These are phyloP conservation scores for Magnaporthiopsis rhizophila DNA, from an alignment of 2,329 filamentous ascomycete genomes.

Conservation along the genomic window DNA sequence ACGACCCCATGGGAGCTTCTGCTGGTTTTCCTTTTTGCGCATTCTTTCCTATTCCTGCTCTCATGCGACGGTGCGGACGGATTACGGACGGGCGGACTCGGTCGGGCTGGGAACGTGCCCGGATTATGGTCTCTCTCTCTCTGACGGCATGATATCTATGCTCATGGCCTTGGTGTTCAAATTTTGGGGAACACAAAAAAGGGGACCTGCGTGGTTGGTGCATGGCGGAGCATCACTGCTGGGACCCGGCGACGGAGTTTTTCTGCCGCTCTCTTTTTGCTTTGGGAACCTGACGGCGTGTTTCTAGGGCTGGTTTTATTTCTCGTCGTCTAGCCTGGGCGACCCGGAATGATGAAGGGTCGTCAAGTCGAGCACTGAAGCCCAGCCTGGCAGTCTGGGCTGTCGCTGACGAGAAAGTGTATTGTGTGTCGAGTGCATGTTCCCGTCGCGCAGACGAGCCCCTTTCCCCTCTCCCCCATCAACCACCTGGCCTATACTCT, in stretches of 20 bases:
- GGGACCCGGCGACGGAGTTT: background rate
- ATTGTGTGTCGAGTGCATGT: background rate
- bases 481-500: background rate
- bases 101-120: background rate
- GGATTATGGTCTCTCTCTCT: background rate
- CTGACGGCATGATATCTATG: background rate
- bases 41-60: background rate
- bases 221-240: background rate
- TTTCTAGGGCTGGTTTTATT: conserved; percentile 1
- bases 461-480: background rate
- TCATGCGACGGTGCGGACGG: background rate
- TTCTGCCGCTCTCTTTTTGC: background rate
- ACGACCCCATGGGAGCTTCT: background rate
- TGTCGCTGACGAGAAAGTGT: background rate
- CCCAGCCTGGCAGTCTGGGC: background rate
- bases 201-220: background rate
- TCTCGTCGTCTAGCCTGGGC: background rate
- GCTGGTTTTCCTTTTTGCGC: background rate
- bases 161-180: conserved; percentile 2
- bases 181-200: background rate
- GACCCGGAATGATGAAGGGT: background rate
- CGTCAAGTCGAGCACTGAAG: background rate
- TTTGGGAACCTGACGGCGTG: background rate
- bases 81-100: conserved; percentile 6
- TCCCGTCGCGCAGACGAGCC: background rate